Evolutionary conservation across 2,329 filamentous ascomycete genomes (phyloP), one percentile per base, ranked within the genome.

Genomic region (Elsinoe arachidis): DNA sequence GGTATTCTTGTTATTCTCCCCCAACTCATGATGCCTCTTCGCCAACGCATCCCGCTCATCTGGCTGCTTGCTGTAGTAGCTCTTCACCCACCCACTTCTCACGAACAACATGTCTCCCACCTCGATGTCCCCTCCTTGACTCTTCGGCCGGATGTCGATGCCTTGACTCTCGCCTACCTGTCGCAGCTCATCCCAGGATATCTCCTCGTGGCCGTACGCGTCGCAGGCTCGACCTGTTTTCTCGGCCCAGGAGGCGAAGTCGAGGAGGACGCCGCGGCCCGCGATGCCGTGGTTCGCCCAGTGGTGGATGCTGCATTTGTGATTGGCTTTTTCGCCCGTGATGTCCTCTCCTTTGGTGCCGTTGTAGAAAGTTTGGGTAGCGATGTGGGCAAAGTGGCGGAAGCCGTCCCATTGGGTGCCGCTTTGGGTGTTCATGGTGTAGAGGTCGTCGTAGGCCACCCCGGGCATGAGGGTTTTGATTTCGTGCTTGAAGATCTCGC

Each of bases 51-150:
- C 51, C n/a, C 70, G 58, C 17, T 73, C 69, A 2, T 69, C 66
- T 0, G 66, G 62, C 80, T 60, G 88, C 85, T 47, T 47, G 55
- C 35, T 51, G 62, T 82, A 73, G 58, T 86, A 80, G 10, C 78
- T 72, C 62, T 84, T 78, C 6, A 82, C 80, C 63, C 79, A 81
- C 0, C 86, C 85, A 1, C 80, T 83, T 15, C 85, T 77, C 17
- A 89, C 67, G 44, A 88, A 74, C 10, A 89, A 74, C 56, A 89
- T 57, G 12, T 61, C 60, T 4, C 85, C 86, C 2, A 77, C 69
- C 59, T 75, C 75, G 62, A 82, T 76, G 60, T 80, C 76, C 41
- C 79, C 79, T 23, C 80, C 80, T 61, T 80, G 75, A 0, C 74
- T 67, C 2, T 73, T 71, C 0, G 80, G 78, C 0, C 75, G 78